Evolutionary conservation across 2,329 filamentous ascomycete species (phyloP), one percentile per base, ranked within the genome.

Genomic region (Colletotrichum spaethianum): DNA sequence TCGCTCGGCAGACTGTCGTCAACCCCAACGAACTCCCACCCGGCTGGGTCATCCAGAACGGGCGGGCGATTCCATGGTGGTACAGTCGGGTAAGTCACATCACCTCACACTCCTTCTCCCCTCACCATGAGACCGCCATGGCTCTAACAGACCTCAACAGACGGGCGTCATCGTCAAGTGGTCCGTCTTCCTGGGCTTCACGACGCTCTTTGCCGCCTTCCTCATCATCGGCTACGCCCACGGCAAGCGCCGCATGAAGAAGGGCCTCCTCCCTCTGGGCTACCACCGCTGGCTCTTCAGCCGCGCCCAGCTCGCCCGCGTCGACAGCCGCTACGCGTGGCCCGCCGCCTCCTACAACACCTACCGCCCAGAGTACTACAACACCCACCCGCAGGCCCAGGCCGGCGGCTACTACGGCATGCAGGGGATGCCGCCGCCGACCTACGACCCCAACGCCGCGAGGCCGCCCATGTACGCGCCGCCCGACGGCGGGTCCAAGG

Each of bases 141-240:
- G 2, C 36, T 44, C 40, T 38, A 53, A 76, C 73, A 75, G 65
- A 55, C 18, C 38, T 20, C 5, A 36, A 20, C 72, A 93, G 90
- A 87, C 86, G 44, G 92, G 90, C 68, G 82, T 87, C 67, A 91
- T 92, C 70, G 84, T 94, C 77, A 93, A 94, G 81, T 96, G 93
- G 89, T 86, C 88, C 57, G 82, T 96, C 72, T 90, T 95, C 78
- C 87, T 89, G 72, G 83, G 85, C 73, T 79, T 96, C 75, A 84
- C 93, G 76, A 70, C 87, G 67, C 67, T 90, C 72, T 82, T 94
- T 77, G 79, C 90, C 63, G 76, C 86, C 52, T 94, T 91, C 85
- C 85, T 95, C 77, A 75, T 93, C 65, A 85, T 89, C 71, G 93
- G 93, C 73, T 93, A 93, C 80, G 82, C 89, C 57, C 94, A 96